Evolutionary conservation across 768 basidiomycete species (phyloP).

Genomic region (Xanthoconium stramineum): DNA sequence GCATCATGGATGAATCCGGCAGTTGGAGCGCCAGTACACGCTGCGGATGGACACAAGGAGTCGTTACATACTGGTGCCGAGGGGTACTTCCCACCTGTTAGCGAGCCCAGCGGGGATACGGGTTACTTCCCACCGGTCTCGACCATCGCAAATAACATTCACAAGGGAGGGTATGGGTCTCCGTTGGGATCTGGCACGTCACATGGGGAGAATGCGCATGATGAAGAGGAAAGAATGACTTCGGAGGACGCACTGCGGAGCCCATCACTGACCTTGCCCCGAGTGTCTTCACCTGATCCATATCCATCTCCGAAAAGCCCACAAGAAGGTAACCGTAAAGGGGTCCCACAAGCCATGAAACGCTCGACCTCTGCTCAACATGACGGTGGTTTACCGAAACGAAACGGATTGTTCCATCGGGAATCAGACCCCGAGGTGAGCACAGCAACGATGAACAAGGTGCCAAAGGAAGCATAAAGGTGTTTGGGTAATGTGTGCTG

Average conservation of each 20-base stretch:
- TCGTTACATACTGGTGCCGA: conserved; percentile 14
- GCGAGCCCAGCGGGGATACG: conserved; percentile 17
- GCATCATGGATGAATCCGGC: conserved; percentile 55
- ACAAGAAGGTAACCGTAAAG: conserved; percentile 17
- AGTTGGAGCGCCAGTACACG: conserved; percentile 56
- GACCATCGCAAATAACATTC: conserved; percentile 36
- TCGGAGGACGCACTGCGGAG: conserved; percentile 7
- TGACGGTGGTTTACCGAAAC: conserved; percentile 25
- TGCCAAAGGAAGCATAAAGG: conserved; percentile 20
- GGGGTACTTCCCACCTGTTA: conserved; percentile 45
- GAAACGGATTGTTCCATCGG: conserved; percentile 29
- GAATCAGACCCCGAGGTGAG: conserved; percentile 30
- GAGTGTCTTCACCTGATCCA: conserved; percentile 5
- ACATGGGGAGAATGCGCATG: not conserved
- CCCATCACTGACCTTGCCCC: conserved; percentile 7
- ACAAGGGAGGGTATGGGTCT: conserved; percentile 24
- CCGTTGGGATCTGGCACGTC: not conserved
- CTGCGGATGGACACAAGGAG: conserved; percentile 14
- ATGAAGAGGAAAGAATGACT: conserved; percentile 1
- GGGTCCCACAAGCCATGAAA: conserved; percentile 22
- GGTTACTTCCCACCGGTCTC: conserved; percentile 45
- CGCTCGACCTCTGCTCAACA: conserved; percentile 28
- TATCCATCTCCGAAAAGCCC: conserved; percentile 3
- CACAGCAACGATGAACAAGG: conserved; percentile 21
- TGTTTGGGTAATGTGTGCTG: conserved; percentile 10